Evolutionary conservation across 306 rosid species (phyloP).

Genomic region (Corylus heterophylla): DNA sequence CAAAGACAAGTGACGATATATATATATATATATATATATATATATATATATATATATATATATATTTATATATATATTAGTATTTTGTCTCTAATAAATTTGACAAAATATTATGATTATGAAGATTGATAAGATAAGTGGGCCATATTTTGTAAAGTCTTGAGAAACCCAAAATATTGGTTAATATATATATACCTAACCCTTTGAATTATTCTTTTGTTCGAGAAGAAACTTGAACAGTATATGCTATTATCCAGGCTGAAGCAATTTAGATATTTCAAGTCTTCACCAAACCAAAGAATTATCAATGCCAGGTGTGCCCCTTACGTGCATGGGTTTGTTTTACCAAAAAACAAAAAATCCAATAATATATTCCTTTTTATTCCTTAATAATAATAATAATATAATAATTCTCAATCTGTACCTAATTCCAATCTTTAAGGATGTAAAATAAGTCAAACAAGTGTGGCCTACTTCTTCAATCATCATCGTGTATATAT

Average conservation of each 20-base stretch:
- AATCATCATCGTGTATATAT: conserved; percentile 6
- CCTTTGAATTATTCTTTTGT: background rate
- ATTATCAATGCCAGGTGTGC: background rate
- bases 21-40: too few relatives aligned
- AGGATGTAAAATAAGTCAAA: conserved; percentile 8
- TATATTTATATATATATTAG: too few relatives aligned
- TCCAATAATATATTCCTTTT: background rate
- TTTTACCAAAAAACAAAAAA: background rate
- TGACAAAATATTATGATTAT: too few relatives aligned
- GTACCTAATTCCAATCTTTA: conserved; percentile 2
- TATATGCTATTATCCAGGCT: background rate
- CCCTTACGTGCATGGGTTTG: conserved; percentile 15
- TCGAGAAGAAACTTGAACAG: background rate
- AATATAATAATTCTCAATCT: background rate
- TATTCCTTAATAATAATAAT: background rate
- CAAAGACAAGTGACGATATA: too few relatives aligned
- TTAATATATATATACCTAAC: background rate
- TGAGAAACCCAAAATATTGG: background rate
- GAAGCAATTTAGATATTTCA: background rate
- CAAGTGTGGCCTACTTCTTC: background rate
- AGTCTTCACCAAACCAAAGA: background rate
- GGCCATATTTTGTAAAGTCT: background rate
- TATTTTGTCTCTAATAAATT: too few relatives aligned
- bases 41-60: too few relatives aligned
- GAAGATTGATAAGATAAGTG: background rate